A percentile compares a stretch with the other conserved stretches of the same genome.
phyloP scores from a whole-genome alignment of 768 basidiomycete species.

The Hypholoma sublateritium region DNA sequence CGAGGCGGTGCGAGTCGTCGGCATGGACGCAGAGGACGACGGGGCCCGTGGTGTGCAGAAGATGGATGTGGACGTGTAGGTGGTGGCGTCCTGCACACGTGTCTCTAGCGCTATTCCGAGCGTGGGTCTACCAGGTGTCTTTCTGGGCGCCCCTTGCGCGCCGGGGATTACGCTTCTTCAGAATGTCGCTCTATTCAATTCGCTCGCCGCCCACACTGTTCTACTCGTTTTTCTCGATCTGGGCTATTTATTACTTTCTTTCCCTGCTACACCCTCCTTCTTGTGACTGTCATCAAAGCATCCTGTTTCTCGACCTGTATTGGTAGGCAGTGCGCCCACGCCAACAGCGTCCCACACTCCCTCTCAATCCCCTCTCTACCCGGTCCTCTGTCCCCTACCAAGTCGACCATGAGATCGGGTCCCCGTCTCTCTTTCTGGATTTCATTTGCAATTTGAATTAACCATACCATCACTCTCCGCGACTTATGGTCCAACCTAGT shows the following conservation, averaged over 20 bases:
- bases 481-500: too few relatives aligned
- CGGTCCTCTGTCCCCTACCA: too few relatives aligned
- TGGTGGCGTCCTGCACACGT: not conserved
- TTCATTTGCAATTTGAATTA: too few relatives aligned
- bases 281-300: not conserved
- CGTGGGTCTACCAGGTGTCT: too few relatives aligned
- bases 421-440: too few relatives aligned
- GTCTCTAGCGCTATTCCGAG: not conserved
- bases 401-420: too few relatives aligned
- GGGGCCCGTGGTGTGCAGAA: constrained; percentile 13
- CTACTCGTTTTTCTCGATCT: not conserved
- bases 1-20: constrained; percentile 19
- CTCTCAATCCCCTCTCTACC: not conserved
- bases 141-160: too few relatives aligned
- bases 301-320: not conserved
- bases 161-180: too few relatives aligned
- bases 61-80: constrained; percentile 29
- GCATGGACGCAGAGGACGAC: constrained; percentile 18
- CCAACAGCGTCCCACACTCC: not conserved
- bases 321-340: not conserved
- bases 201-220: not conserved
- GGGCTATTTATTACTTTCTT: not conserved
- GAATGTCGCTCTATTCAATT: too few relatives aligned
- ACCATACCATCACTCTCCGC: too few relatives aligned
- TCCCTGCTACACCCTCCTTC: not conserved